These are phyloP conservation scores for Jaltomata sinuosa DNA, from an alignment of 257 asterid genomes.

Conservation along the genomic window DNA sequence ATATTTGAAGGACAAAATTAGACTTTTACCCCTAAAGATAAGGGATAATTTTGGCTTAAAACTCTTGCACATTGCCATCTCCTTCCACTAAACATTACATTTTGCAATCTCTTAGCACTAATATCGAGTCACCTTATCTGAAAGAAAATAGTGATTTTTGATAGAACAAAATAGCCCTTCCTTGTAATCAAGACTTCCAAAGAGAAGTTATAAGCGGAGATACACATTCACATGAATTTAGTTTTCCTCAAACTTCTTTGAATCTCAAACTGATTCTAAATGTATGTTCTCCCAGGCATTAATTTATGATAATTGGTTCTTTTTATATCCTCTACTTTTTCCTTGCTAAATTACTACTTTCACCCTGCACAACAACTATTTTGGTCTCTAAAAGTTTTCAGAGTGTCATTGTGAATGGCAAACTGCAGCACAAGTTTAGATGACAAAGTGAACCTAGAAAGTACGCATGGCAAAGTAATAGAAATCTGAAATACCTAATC, in stretches of 20 bases:
- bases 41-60: too few species aligned
- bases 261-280: not conserved
- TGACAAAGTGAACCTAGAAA: not conserved
- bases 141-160: not conserved
- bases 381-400: not conserved
- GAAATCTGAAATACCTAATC: not conserved
- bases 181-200: not conserved
- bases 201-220: not conserved
- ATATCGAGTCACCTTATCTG: not conserved
- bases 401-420: not conserved
- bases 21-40: too few species aligned
- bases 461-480: not conserved
- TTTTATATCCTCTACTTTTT: too few species aligned
- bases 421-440: not conserved
- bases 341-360: not conserved
- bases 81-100: not conserved
- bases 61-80: too few species aligned
- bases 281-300: not conserved
- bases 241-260: not conserved
- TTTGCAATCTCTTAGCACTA: not conserved
- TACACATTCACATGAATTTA: not conserved
- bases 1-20: too few species aligned
- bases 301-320: not conserved
- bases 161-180: not conserved
- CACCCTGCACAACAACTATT: not conserved